phyloP scores from a whole-genome alignment of 306 rosid genomes.

The Phaseolus lunatus region DNA sequence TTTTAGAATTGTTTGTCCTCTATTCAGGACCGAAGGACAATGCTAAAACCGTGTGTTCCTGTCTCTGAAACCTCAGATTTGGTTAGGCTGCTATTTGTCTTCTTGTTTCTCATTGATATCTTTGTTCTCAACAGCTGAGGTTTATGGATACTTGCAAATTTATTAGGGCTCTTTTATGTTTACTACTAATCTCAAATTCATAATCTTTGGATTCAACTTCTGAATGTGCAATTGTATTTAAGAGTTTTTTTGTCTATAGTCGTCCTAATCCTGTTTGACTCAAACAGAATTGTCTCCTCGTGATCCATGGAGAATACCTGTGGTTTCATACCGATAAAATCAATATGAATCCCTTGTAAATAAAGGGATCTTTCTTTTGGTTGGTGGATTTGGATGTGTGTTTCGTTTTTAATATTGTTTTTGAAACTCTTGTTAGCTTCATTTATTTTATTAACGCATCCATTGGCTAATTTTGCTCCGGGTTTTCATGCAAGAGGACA shows the following conservation, averaged over 20 bases:
- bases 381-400: conserved; percentile 22
- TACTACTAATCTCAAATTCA: background rate
- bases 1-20: conserved; percentile 6
- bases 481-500: conserved; percentile 10
- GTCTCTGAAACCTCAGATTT: conserved; percentile 26
- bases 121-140: conserved; percentile 25
- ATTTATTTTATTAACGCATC: background rate
- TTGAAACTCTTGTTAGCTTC: conserved; percentile 9
- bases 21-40: background rate
- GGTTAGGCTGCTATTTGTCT: background rate
- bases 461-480: conserved; percentile 4
- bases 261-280: background rate
- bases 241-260: background rate
- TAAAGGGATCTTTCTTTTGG: conserved; percentile 9
- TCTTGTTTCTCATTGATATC: background rate
- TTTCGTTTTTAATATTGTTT: background rate
- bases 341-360: background rate
- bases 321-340: background rate
- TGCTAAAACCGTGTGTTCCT: conserved; percentile 7
- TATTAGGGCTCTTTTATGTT: background rate
- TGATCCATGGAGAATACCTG: background rate
- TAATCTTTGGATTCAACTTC: background rate
- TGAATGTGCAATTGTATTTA: background rate
- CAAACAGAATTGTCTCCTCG: background rate
- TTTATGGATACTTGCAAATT: conserved; percentile 29